phyloP scores from a whole-genome alignment of 768 basidiomycete genomes.

The Kwoniella europaea region DNA sequence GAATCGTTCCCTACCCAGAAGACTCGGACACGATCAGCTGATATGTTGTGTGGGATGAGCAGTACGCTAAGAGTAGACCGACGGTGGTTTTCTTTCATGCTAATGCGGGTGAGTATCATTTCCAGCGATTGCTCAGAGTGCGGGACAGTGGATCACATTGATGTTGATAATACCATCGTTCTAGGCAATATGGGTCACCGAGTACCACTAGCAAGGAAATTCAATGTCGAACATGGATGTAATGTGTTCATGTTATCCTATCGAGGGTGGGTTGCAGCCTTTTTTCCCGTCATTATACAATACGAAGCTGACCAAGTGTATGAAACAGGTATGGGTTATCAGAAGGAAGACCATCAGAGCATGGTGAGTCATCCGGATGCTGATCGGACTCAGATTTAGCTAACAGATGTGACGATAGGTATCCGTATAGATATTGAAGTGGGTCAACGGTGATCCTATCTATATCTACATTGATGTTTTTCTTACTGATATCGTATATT shows the following conservation, averaged over 20 bases:
- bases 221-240: constrained; percentile 80
- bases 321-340: constrained; percentile 77
- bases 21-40: neutral
- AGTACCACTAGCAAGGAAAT: constrained; percentile 81
- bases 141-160: too few species aligned
- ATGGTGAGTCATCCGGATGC: constrained; percentile 63
- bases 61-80: constrained; percentile 64
- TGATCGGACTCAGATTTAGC: neutral
- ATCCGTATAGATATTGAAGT: constrained; percentile 84
- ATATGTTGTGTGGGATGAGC: neutral
- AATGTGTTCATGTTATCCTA: constrained; percentile 96
- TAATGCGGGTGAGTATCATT: constrained; percentile 60
- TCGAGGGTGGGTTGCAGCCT: constrained; percentile 69
- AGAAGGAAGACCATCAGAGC: constrained; percentile 83
- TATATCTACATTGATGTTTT: too few species aligned
- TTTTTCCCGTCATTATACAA: constrained; percentile 1
- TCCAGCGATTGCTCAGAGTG: too few species aligned
- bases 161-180: neutral
- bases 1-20: neutral
- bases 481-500: too few species aligned
- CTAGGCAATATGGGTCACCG: constrained; percentile 72
- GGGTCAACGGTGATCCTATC: constrained; percentile 42
- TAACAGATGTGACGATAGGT: constrained; percentile 60
- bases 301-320: too few species aligned
- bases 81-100: constrained; percentile 92